A percentile compares a stretch with the other conserved stretches of the same genome.
Conservation (phyloP, 83 land plant genomes). For the Diphasiastrum complanatum region DNA sequence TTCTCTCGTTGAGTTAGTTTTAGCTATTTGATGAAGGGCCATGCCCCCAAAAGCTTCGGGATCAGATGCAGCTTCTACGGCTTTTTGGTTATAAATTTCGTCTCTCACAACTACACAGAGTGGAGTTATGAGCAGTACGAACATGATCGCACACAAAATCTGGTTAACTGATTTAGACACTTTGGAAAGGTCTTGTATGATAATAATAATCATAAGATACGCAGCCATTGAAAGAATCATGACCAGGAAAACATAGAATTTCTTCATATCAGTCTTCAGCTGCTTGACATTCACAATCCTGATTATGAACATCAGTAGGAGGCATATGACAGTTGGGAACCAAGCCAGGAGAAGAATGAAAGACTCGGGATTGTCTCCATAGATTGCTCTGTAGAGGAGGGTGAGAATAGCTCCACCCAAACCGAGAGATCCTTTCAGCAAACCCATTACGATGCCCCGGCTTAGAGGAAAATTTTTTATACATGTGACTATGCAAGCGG, state of each 20-base stretch:
- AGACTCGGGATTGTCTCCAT: neutral
- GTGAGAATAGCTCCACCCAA: conserved; percentile 3
- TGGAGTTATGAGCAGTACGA: neutral
- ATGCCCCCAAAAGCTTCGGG: too few species aligned
- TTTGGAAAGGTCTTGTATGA: too few species aligned
- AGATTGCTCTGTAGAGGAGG: neutral
- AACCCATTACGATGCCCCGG: neutral
- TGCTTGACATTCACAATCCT: neutral
- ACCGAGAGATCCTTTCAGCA: neutral
- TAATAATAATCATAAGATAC: neutral
- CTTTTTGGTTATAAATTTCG: neutral
- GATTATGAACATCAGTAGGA: neutral
- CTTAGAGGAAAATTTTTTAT: neutral
- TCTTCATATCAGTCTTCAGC: neutral
- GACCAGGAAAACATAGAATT: neutral
- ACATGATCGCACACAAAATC: neutral
- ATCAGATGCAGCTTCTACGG: too few species aligned
- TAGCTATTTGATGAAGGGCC: too few species aligned
- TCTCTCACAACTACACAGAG: neutral
- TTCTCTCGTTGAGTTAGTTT: too few species aligned
- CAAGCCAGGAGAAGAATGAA: neutral
- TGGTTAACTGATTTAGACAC: neutral
- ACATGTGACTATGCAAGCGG: neutral
- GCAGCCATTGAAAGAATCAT: neutral
- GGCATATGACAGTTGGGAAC: neutral